Conservation (phyloP, 805 yeast species). For the Tetrapisispora phaffii region DNA sequence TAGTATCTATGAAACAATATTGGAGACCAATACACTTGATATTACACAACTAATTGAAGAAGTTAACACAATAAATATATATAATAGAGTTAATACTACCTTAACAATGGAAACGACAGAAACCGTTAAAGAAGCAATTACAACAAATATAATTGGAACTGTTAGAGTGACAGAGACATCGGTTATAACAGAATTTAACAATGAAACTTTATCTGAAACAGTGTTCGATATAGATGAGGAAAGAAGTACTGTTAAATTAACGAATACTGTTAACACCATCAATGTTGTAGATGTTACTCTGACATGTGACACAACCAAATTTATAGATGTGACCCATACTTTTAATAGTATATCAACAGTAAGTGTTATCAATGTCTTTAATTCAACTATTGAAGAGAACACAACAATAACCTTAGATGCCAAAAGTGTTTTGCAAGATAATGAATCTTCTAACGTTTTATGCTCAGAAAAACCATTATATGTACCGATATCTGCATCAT, state of each 20-base stretch:
- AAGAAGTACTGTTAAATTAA: not conserved
- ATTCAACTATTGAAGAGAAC: not conserved
- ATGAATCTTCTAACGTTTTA: too few species aligned
- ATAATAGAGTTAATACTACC: not conserved
- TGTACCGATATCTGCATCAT: too few species aligned
- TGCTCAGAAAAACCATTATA: too few species aligned
- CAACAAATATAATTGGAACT: not conserved
- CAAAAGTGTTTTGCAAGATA: not conserved
- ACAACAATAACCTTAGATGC: not conserved
- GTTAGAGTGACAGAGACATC: not conserved
- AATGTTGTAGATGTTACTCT: not conserved
- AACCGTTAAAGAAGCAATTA: not conserved
- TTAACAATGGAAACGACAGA: not conserved
- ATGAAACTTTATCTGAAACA: not conserved
- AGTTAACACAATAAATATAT: not conserved
- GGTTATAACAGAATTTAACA: not conserved
- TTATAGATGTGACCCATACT: not conserved
- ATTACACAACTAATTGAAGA: not conserved
- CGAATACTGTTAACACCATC: not conserved
- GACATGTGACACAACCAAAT: not conserved
- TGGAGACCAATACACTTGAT: not conserved
- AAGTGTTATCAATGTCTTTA: too few species aligned
- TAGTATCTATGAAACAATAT: not conserved
- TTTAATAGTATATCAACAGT: too few species aligned
- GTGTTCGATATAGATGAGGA: not conserved